phyloP scores from a whole-genome alignment of 345 rosid genomes.

The Gossypium thurberi region DNA sequence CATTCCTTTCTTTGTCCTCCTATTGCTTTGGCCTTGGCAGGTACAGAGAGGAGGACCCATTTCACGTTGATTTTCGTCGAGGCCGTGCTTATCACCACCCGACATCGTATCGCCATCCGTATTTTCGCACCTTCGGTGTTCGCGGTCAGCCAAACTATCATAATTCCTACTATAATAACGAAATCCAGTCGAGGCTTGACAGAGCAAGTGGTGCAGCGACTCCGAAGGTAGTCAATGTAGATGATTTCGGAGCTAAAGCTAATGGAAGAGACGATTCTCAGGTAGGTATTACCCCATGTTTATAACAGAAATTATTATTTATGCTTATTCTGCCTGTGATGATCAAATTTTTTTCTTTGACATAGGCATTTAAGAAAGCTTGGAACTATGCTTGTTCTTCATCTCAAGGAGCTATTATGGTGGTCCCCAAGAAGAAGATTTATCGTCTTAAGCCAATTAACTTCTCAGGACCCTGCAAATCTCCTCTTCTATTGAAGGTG shows the following conservation, averaged over 20 bases:
- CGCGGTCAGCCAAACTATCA: background rate
- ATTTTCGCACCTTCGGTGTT: background rate
- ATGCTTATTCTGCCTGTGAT: too few species aligned
- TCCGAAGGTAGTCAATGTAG: conserved; percentile 32
- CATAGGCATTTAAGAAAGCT: conserved; percentile 53
- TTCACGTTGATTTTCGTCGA: background rate
- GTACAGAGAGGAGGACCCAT: conserved; percentile 11
- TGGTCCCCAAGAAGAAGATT: conserved; percentile 44
- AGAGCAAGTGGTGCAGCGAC: conserved; percentile 10
- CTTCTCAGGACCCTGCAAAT: conserved; percentile 80
- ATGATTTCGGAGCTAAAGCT: conserved; percentile 49
- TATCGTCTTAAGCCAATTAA: conserved; percentile 53
- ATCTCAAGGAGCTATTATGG: conserved; percentile 23
- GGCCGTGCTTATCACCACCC: background rate
- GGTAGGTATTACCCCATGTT: conserved; percentile 16
- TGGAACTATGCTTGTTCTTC: conserved; percentile 62
- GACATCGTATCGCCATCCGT: background rate
- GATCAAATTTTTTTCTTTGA: background rate
- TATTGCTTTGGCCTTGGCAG: conserved; percentile 19
- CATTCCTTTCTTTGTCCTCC: conserved; percentile 9
- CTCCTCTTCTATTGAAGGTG: conserved; percentile 56
- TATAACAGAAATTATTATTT: too few species aligned
- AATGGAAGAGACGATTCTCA: conserved; percentile 51
- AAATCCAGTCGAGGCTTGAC: background rate
- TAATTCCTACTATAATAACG: background rate